phyloP scores from a whole-genome alignment of 202 grass and related monocot species.

The Cymbopogon flexuosus region DNA sequence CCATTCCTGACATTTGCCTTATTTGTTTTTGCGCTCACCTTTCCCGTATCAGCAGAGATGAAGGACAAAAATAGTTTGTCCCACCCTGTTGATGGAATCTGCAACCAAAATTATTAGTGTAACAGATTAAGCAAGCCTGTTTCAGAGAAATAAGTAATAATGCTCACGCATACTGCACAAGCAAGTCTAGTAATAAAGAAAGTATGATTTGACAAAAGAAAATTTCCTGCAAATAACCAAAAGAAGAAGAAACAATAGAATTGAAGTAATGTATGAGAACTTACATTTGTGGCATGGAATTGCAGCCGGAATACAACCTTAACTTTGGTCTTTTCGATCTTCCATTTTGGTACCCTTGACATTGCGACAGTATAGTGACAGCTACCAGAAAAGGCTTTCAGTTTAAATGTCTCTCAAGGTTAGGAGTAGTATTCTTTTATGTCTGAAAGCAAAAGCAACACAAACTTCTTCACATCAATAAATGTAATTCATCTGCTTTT shows the following conservation, averaged over 20 bases:
- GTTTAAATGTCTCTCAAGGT: conserved; percentile 25
- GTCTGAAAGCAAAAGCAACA: conserved; percentile 30
- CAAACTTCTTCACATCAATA: conserved; percentile 7
- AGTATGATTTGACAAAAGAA: neutral
- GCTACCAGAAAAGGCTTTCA: conserved; percentile 26
- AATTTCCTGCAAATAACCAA: neutral
- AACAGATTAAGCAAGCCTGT: conserved; percentile 11
- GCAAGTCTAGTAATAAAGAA: conserved; percentile 6
- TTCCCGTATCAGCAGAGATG: conserved; percentile 76
- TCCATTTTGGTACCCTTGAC: conserved; percentile 96
- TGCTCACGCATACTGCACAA: conserved; percentile 11
- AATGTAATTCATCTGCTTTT: neutral
- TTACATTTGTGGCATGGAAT: conserved; percentile 94
- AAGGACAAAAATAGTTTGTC: conserved; percentile 97
- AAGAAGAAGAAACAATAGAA: conserved; percentile 35
- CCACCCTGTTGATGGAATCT: conserved; percentile 92
- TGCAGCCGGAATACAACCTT: conserved; percentile 97
- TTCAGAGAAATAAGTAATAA: conserved; percentile 17
- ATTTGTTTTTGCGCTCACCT: conserved; percentile 89
- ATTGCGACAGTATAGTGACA: conserved; percentile 49
- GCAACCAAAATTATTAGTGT: conserved; percentile 36
- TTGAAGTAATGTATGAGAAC: conserved; percentile 31
- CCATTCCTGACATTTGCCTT: conserved; percentile 92
- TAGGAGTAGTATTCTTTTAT: conserved; percentile 26
- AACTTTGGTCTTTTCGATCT: conserved; percentile 91